These are phyloP conservation scores for Aspergillus caelatus DNA, from an alignment of 2,329 filamentous ascomycete genomes.

Conservation along the genomic window DNA sequence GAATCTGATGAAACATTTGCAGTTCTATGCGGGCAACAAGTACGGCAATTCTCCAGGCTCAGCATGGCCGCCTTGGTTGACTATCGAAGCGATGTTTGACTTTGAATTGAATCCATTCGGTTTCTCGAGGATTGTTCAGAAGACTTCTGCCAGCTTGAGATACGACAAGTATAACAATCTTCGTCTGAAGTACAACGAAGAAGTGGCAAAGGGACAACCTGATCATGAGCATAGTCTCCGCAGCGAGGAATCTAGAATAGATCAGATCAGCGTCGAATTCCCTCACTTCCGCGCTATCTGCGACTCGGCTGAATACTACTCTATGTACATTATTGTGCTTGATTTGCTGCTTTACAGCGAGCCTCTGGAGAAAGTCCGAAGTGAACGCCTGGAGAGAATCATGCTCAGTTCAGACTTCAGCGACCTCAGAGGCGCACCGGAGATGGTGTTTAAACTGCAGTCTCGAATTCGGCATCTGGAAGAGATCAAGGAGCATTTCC, in stretches of 20 bases:
- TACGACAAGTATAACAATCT: constrained; percentile 99
- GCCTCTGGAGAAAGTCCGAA: constrained; percentile 94
- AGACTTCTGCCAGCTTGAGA: constrained; percentile 89
- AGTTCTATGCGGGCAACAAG: constrained; percentile 90
- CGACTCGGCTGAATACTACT: constrained; percentile 96
- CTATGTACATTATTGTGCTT: constrained; percentile 96
- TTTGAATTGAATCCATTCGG: constrained; percentile 92
- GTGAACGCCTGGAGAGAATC: constrained; percentile 93
- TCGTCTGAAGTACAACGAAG: constrained; percentile 94
- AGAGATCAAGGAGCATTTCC: constrained; percentile 95
- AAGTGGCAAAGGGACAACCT: constrained; percentile 70
- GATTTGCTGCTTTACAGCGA: constrained; percentile 96
- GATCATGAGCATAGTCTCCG: constrained; percentile 45
- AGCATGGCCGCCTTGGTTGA: constrained; percentile 97
- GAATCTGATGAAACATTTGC: constrained; percentile 82
- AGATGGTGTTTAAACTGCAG: constrained; percentile 89
- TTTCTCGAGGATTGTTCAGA: constrained; percentile 96
- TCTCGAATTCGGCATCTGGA: constrained; percentile 91
- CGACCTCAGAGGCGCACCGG: constrained; percentile 87
- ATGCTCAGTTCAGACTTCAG: constrained; percentile 99
- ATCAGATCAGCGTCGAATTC: constrained; percentile 96
- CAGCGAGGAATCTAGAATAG: constrained; percentile 74
- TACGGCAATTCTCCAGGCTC: constrained; percentile 85
- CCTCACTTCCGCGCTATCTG: constrained; percentile 92
- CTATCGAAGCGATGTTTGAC: constrained; percentile 97